Conservation (phyloP, 2,329 filamentous ascomycete genomes). For the Colletotrichum zoysiae region DNA sequence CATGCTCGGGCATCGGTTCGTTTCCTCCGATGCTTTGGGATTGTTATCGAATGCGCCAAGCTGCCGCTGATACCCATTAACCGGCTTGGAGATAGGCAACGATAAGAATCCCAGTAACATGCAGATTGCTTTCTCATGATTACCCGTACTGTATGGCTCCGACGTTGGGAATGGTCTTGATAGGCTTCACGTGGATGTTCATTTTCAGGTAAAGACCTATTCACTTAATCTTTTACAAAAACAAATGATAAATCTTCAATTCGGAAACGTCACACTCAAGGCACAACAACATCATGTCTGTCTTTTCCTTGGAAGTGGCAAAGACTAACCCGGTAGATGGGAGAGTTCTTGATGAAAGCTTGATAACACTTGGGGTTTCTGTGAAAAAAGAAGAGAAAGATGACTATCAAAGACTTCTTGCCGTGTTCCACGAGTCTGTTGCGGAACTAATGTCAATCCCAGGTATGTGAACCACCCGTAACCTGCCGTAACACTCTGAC, state of each 20-base stretch:
- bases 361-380: slow-evolving; percentile 1
- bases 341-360: slow-evolving; percentile 13
- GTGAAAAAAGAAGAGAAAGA: slow-evolving; percentile 13
- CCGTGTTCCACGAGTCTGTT: slow-evolving; percentile 30
- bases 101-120: neutral
- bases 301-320: slow-evolving; percentile 29
- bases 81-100: neutral
- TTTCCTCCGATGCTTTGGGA: neutral
- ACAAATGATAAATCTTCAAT: no score
- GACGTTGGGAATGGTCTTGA: neutral
- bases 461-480: neutral
- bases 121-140: neutral
- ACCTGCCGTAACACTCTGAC: no score
- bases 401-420: slow-evolving; percentile 28
- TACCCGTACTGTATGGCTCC: neutral
- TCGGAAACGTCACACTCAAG: neutral
- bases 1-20: neutral
- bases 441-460: slow-evolving; percentile 13
- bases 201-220: neutral
- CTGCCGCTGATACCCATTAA: neutral
- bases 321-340: slow-evolving; percentile 21
- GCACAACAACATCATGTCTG: slow-evolving; percentile 6
- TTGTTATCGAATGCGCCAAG: neutral
- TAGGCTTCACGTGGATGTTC: neutral
- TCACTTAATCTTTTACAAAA: no score